phyloP scores from a whole-genome alignment of 1,284 basidiomycete species.

The Ustilago trichophora region DNA sequence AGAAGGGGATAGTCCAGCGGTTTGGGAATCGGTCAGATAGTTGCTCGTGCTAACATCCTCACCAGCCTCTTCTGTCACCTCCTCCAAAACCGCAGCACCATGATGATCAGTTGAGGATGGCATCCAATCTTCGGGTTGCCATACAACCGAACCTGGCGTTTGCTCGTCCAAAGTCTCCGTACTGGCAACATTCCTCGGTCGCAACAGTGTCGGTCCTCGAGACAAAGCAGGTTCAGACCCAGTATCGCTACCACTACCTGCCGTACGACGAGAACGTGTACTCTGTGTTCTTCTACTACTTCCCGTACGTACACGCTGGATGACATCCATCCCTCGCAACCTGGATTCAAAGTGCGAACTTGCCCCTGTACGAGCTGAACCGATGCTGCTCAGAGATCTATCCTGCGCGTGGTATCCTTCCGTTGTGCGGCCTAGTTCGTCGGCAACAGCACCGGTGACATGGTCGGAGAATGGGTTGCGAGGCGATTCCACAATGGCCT shows the following conservation, averaged over 20 bases:
- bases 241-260: conserved; percentile 30
- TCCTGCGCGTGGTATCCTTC: conserved; percentile 22
- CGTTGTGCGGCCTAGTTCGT: not conserved
- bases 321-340: conserved; percentile 55
- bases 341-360: conserved; percentile 51
- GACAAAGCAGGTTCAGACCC: conserved; percentile 27
- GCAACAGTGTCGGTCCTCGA: conserved; percentile 29
- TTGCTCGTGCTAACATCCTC: not conserved
- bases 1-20: no score
- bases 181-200: conserved; percentile 22
- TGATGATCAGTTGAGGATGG: not conserved
- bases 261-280: conserved; percentile 26
- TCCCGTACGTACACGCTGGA: conserved; percentile 53
- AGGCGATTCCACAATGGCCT: conserved; percentile 46
- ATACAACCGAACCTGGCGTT: conserved; percentile 42
- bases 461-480: conserved; percentile 21
- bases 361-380: conserved; percentile 45
- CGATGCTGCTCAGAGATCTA: conserved; percentile 27
- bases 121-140: conserved; percentile 22
- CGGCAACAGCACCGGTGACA: conserved; percentile 12
- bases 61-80: conserved; percentile 9
- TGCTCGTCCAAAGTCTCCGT: conserved; percentile 11
- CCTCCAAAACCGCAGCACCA: conserved; percentile 10
- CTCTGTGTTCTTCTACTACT: conserved; percentile 43
- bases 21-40: no score